phyloP scores from a whole-genome alignment of 371 early-diverging fungal species.

The Rhizomucor pusillus region DNA sequence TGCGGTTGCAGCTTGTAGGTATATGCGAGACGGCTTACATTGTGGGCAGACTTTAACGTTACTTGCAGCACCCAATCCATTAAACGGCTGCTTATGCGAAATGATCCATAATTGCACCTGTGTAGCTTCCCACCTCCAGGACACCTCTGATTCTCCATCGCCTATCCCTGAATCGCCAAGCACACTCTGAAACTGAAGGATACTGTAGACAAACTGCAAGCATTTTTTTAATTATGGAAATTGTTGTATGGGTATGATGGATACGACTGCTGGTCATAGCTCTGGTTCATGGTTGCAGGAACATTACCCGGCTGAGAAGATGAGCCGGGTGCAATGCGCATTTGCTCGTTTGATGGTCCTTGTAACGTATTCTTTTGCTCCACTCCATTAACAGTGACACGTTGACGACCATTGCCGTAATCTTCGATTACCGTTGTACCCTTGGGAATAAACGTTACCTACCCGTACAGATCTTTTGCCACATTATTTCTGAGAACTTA shows the following conservation, averaged over 20 bases:
- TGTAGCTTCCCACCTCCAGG: conserved; percentile 26
- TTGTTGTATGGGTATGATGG: too few relatives aligned
- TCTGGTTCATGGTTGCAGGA: background rate
- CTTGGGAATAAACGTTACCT: conserved; percentile 8
- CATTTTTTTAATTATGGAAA: too few relatives aligned
- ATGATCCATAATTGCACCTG: conserved; percentile 24
- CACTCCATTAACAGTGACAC: conserved; percentile 31
- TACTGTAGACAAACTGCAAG: too few relatives aligned
- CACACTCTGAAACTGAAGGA: too few relatives aligned
- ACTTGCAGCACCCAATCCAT: conserved; percentile 26
- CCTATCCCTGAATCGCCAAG: too few relatives aligned
- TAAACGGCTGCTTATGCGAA: conserved; percentile 34
- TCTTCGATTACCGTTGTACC: conserved; percentile 40
- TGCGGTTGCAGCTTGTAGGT: conserved; percentile 23
- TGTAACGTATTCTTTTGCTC: conserved; percentile 20
- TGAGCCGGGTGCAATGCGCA: background rate
- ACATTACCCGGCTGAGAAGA: background rate
- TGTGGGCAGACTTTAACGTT: background rate
- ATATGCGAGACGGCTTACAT: background rate
- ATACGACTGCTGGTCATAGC: background rate
- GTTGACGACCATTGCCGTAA: conserved; percentile 30
- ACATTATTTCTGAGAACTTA: background rate
- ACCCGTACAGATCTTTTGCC: background rate
- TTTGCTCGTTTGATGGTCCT: background rate
- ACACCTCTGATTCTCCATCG: conserved; percentile 4